Evolutionary conservation across 2,329 filamentous ascomycete species (phyloP), one percentile per base, ranked within the genome.

Genomic region (Eurotiales sp.): DNA sequence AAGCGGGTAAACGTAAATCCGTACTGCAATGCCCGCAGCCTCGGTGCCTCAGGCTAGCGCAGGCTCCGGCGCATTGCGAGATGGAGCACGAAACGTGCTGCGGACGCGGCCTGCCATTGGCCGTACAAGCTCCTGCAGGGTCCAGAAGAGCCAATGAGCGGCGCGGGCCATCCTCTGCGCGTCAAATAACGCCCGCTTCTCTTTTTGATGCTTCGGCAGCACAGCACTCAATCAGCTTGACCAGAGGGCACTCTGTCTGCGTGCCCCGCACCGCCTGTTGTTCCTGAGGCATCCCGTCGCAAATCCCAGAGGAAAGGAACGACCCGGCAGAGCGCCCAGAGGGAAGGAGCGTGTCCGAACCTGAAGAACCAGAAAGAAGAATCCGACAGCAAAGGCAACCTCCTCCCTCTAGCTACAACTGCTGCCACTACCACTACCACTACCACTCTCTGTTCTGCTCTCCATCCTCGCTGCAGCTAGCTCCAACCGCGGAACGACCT

Each of bases 71-170:
- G n/a, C 32, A 17, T 36, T 22, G 25, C 15, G 39, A 39, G 32
- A 25, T 30, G 34, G 12, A 40, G 37, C 44, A 39, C 39, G 37
- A 25, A 56, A 56, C 54, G 54, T 56, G 54, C 37, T 54, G 23
- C 32, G 4, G 34, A 8, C n/a, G 8, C 14, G 3, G 8, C 19
- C 45, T 32, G 43, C 25, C 27, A 56, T 56, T 56, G 54, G 54
- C 21, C 36, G 7, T 25, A 1, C 15, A n/a, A 46, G 50, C 34
- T 51, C 19, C 44, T 36, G 29, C 29, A 51, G 46, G 36, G 39
- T 30, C 46, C 27, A 10, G 7, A 11, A 10, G 10, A 8, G 36
- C 46, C 46, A 48, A 48, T 41, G 36, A 48, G 34, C 27, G 5
- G 36, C 21, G n/a, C 15, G 14, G 32, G 19, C 2, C 12, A n/a